Percentiles rank a stretch among this genome's conserved stretches.
Conservation (phyloP, 371 early-diverging fungal species). For the Capillidium rhysosporum region DNA sequence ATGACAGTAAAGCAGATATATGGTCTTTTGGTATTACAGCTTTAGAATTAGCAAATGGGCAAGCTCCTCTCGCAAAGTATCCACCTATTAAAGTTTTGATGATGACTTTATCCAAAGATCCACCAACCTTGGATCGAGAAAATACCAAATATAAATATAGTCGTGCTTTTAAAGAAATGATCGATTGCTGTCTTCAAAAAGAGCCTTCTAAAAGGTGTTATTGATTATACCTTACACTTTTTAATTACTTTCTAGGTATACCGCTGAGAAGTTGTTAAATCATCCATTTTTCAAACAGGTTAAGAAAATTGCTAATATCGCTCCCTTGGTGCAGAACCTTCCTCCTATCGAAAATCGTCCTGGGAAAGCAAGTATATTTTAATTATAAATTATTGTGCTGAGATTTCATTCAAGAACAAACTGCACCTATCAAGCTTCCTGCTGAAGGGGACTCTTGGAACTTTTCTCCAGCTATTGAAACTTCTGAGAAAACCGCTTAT, state of each 20-base stretch:
- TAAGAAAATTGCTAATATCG: conserved; percentile 40
- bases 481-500: not conserved
- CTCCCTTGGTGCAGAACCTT: conserved; percentile 32
- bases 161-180: conserved; percentile 65
- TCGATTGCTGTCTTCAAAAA: conserved; percentile 59
- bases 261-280: conserved; percentile 49
- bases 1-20: conserved; percentile 80
- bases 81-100: conserved; percentile 78
- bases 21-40: conserved; percentile 89
- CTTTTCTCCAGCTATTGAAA: not conserved
- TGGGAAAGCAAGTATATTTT: conserved; percentile 17
- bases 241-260: conserved; percentile 28
- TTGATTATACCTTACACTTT: not conserved
- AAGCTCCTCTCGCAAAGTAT: conserved; percentile 80
- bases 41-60: conserved; percentile 74
- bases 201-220: conserved; percentile 48
- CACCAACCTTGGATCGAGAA: conserved; percentile 70
- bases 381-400: not conserved
- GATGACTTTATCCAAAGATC: conserved; percentile 74
- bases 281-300: conserved; percentile 70
- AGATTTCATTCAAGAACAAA: not conserved
- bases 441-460: conserved; percentile 1
- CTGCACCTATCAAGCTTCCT: not conserved
- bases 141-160: conserved; percentile 48
- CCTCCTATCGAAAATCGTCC: conserved; percentile 46